Base-by-base conservation (phyloP, 1,139 yeast genomes). In the Saccharomyces pastorianus region DNA sequence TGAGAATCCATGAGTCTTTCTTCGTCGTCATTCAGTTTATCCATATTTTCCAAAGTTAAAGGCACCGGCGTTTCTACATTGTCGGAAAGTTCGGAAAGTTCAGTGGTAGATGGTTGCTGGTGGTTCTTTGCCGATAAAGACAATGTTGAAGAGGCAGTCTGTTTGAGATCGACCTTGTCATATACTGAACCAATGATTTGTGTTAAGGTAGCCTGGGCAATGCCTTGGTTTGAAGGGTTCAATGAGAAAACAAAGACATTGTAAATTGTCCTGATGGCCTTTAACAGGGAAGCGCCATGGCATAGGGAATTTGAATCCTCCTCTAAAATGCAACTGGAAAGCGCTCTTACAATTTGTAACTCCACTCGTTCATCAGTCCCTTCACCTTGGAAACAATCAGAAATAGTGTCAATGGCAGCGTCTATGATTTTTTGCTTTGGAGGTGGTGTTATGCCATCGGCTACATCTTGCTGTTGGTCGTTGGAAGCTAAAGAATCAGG, bases 161-260 rank as follows among this genome's bases (percentile, higher is more conserved):
- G 47, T n/a, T 47, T 31, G 25, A 59, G 49, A 46, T 65, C 75
- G 44, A 90, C 87, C 59, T 95, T 79, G 59, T 85, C 95, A 71
- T 89, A 93, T n/a, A 91, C 84, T 4, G 89, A 84, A 55, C 85
- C 84, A 32, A 93, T 89, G 63, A 91, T 88, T 71, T 95, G 99
- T 3, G 96, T 88, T 60, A 95, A 77, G 8, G 95, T 85, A 2
- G 96, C 98, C 72, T 95, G 99, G 0, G 99, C 99, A 56, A 91
- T 85, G 0, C 93, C 88, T 71, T 93, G 99, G 67, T 90, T 93
- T 26, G 88, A 76, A 3, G 93, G 81, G 20, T 87, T 83, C 59
- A 86, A 76, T 0, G 97, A 89, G 58, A 89, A 79, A 48, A 93
- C 85, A 66, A 93, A 95, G 31, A 95, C 88, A 67, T 90, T 91